Base-by-base conservation (phyloP, 768 basidiomycete species). In the Russula compacta region DNA sequence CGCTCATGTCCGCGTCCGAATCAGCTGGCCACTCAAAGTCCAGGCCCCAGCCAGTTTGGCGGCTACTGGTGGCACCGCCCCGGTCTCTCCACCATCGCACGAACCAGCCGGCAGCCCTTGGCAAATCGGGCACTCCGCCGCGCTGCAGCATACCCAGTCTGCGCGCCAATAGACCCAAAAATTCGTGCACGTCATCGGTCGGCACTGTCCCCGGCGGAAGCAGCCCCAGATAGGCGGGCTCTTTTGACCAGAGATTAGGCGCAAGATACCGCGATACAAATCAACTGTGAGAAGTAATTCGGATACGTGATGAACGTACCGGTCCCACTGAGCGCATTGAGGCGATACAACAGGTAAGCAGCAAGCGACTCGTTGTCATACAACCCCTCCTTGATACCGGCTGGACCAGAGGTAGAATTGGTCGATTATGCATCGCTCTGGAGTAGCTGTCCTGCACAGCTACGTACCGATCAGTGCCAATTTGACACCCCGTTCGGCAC, bases 381-480 rank as follows among this genome's bases (percentile, higher is more conserved):
- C 60, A 97, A 72, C 24, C 89, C 85, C 77, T 94, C 92, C 73
- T 97, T 97, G 76, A 98, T 94, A 21, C 93, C 92, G 72, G 92
- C 92, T 93, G 65, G 63, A 67, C 59, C 60, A 49, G 53, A 49
- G 53, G 44, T 6, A 55, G 38, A 36, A 47, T 53, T 33, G 54
- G 47, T 56, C 14, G 12, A 44, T 46, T 12, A 52, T 32, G 17
- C 15, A 38, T 38, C 39, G 21, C 32, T 4, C 32, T 4, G 21
- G 48, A 49, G 57, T 24, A 36, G 39, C 17, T 32, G 19, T 17
- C 21, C 21, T 33, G 42, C 9, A 53, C 12, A 50, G 15, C 3
- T 73, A 77, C 87, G 72, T 77, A 91, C 95, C 90, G 47, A 97
- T 98, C 60, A 98, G 75, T 51, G 92, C 95, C 21, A 98, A 82